These are phyloP conservation scores for Fragilariopsis cylindrus DNA, from an alignment of 108 stramenopile species.

Conservation along the genomic window DNA sequence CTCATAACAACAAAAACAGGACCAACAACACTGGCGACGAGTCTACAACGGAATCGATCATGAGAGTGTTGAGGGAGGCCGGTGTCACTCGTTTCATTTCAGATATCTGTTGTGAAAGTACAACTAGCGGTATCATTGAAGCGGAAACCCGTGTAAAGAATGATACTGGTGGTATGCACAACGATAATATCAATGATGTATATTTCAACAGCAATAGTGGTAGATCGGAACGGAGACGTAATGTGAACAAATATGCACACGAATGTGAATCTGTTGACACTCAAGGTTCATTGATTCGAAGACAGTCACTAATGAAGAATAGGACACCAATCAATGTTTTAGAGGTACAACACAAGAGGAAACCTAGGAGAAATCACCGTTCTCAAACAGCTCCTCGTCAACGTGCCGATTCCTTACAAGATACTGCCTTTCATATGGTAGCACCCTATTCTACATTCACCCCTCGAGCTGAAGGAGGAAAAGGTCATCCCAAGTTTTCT, in stretches of 20 bases:
- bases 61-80: slow-evolving; percentile 16
- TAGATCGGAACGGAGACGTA: slow-evolving; percentile 3
- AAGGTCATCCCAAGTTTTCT: neutral
- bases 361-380: slow-evolving; percentile 7
- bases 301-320: slow-evolving; percentile 3
- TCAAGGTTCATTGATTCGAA: slow-evolving; percentile 14
- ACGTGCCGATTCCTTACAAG: slow-evolving; percentile 17
- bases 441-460: slow-evolving; percentile 13
- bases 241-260: neutral
- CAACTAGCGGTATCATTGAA: slow-evolving; percentile 6
- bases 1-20: neutral
- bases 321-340: slow-evolving; percentile 15
- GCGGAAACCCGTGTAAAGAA: slow-evolving; percentile 9
- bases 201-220: slow-evolving; percentile 1
- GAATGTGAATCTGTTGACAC: slow-evolving; percentile 6
- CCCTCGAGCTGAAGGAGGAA: slow-evolving; percentile 2
- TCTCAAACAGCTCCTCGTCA: slow-evolving; percentile 38
- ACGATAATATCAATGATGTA: neutral
- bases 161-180: neutral
- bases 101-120: slow-evolving; percentile 35
- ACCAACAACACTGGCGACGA: neutral
- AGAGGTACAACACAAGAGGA: slow-evolving; percentile 14
- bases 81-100: slow-evolving; percentile 17
- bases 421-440: neutral
- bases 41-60: slow-evolving; percentile 4